phyloP scores from a whole-genome alignment of 2,329 filamentous ascomycete genomes.

The Cladorrhinum sp. region DNA sequence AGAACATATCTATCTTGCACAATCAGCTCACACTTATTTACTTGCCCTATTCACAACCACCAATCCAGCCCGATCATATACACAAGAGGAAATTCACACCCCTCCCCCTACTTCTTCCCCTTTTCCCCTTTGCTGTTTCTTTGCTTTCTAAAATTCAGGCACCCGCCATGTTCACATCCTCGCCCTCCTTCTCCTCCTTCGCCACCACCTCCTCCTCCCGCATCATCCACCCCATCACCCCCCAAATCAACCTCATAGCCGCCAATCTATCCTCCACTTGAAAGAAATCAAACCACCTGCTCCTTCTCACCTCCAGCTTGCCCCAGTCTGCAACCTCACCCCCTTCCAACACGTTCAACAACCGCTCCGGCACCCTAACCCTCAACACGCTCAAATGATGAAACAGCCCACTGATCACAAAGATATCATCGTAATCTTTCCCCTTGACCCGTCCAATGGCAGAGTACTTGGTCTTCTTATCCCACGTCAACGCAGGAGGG shows the following conservation, averaged over 20 bases:
- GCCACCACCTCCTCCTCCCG: conserved; percentile 37
- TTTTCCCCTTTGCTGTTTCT: no score
- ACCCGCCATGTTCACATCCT: conserved; percentile 29
- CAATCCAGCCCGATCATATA: neutral
- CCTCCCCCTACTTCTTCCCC: no score
- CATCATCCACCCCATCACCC: conserved; percentile 60
- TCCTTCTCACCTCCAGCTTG: conserved; percentile 54
- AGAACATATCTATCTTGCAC: no score
- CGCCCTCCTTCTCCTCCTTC: conserved; percentile 28
- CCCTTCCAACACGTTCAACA: conserved; percentile 54
- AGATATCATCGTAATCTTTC: conserved; percentile 56
- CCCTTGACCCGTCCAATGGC: conserved; percentile 52
- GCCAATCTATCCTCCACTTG: conserved; percentile 50
- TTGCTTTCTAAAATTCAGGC: neutral
- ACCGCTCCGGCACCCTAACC: conserved; percentile 53
- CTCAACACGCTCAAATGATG: conserved; percentile 59
- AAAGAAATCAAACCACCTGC: conserved; percentile 61
- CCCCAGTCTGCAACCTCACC: conserved; percentile 43
- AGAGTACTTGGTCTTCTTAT: conserved; percentile 55
- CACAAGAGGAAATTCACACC: neutral
- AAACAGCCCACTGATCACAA: conserved; percentile 58
- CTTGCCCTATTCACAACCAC: neutral
- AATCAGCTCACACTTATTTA: no score
- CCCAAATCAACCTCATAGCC: conserved; percentile 58
- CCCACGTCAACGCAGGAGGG: conserved; percentile 57